Evolutionary conservation across 306 rosid species (phyloP), one percentile per base, ranked within the genome.

Genomic region (Gastrolobium villosum): DNA sequence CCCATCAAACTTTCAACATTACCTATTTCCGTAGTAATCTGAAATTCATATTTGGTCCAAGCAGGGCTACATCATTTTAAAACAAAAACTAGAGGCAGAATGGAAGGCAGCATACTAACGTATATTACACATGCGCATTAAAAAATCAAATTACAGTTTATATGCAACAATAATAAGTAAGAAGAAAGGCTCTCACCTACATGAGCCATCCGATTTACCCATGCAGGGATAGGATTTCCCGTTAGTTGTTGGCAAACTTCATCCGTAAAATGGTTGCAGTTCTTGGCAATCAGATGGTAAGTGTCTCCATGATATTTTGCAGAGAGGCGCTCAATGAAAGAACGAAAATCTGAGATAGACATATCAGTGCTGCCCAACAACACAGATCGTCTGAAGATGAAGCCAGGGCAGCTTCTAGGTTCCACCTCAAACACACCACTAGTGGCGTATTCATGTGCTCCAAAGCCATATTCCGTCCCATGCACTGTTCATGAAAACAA

Each of bases 351-450:
- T 55, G 90, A 75, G 41, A 48, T 78, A 78, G 98, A 88, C 93
- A 96, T 79, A 74, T 91, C 86, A 37, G 93, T 91, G 89, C 88
- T 91, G 56, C 99, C 99, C 79, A 96, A 81, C 79, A 91, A 80
- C 65, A 96, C 71, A 6, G 98, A 91, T 66, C 74, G 86, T 85
- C 99, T 89, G 79, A 93, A 96, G 86, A 91, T 87, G 87, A 91
- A 93, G 87, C 97, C 99, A 35, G 98, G 97, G 79, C 98, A 96
- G 86, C 89, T 91, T 87, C 84, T 93, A 74, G 98, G 98, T 80
- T 96, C 99, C 48, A 91, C 97, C 96, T 93, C 93, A 84, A 93
- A 96, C 74, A 96, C 91, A 66, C 99, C 98, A 85, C 98, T 96
- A 8, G 91, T 71, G 35, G 98, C 78, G 75, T 84, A 93, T 74